phyloP scores from a whole-genome alignment of 148 eudicot genomes.

The Rhododendron molle region DNA sequence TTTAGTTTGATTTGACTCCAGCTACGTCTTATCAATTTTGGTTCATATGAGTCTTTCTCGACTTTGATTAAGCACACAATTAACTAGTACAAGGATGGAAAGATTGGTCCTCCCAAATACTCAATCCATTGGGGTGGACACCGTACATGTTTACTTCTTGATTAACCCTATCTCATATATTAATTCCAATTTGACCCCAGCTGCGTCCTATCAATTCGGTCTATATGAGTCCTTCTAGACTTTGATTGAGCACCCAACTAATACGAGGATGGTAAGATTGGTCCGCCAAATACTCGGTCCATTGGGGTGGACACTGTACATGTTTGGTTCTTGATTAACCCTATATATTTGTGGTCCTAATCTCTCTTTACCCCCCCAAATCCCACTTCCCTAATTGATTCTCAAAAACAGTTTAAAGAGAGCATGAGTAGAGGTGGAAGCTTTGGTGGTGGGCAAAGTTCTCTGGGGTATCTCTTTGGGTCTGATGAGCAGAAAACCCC shows the following conservation, averaged over 20 bases:
- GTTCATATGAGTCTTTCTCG: no score
- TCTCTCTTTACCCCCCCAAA: background rate
- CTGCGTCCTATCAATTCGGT: background rate
- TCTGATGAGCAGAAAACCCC: constrained; percentile 28
- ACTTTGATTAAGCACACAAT: no score
- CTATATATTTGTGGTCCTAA: constrained; percentile 5
- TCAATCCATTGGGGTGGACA: no score
- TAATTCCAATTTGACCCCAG: no score
- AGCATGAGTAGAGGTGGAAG: constrained; percentile 67
- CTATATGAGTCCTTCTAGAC: background rate
- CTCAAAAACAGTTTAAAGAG: background rate
- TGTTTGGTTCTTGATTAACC: background rate
- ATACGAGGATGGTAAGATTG: background rate
- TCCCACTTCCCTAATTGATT: background rate
- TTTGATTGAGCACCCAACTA: background rate
- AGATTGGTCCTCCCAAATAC: no score
- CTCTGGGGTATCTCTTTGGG: constrained; percentile 71
- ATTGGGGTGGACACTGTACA: background rate
- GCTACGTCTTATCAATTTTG: no score
- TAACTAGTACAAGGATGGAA: no score
- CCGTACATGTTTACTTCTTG: no score
- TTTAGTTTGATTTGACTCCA: background rate
- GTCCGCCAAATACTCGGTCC: background rate
- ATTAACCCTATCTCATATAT: no score
- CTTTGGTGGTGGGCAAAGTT: constrained; percentile 78